These are phyloP conservation scores for Jackrogersella minutella DNA, from an alignment of 495 filamentous ascomycete species.

Conservation along the genomic window DNA sequence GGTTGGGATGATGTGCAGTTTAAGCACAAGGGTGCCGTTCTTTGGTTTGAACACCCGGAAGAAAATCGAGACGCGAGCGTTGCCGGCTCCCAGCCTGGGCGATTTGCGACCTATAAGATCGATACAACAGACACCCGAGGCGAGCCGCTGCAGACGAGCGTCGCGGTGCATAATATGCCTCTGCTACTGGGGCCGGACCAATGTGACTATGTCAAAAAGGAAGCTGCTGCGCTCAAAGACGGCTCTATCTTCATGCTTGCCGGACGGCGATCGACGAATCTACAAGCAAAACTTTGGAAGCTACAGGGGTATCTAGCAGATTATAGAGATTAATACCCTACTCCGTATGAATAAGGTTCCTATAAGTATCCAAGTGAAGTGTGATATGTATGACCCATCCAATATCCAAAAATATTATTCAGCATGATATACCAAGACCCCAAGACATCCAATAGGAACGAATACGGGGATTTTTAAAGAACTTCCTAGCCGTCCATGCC, in stretches of 20 bases:
- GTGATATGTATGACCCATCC: no score
- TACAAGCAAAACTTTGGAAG: constrained; percentile 71
- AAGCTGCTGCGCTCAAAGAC: constrained; percentile 41
- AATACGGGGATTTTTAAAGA: no score
- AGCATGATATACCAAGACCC: no score
- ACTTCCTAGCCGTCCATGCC: no score
- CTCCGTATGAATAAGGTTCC: no score
- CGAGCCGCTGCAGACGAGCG: constrained; percentile 18
- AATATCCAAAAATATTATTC: no score
- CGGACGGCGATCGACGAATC: constrained; percentile 54
- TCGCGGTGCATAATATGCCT: constrained; percentile 54
- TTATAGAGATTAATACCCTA: constrained; percentile 24
- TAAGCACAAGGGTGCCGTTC: constrained; percentile 48
- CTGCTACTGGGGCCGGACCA: constrained; percentile 52
- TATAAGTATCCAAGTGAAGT: no score
- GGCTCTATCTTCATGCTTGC: constrained; percentile 53
- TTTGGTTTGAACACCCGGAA: constrained; percentile 45
- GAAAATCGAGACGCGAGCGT: no score
- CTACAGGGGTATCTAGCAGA: constrained; percentile 66
- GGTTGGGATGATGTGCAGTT: constrained; percentile 47
- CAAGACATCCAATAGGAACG: no score
- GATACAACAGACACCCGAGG: constrained; percentile 28
- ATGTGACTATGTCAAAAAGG: constrained; percentile 39
- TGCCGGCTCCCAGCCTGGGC: constrained; percentile 16
- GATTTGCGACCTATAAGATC: constrained; percentile 45